Evolutionary conservation across 2,329 filamentous ascomycete species (phyloP).

Genomic region (Penicillium sp.): DNA sequence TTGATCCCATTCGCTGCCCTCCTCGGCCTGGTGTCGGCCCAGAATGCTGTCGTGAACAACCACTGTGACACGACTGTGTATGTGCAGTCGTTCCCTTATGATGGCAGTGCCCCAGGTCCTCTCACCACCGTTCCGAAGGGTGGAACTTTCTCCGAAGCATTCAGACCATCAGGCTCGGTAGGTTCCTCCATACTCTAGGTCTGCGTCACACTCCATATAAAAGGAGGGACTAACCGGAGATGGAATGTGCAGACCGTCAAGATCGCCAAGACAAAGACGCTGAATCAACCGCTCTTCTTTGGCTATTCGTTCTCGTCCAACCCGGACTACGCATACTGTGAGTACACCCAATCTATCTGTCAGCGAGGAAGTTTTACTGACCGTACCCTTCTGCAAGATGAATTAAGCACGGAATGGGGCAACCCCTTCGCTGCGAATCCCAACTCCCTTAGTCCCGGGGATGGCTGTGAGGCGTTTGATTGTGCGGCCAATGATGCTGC

Average conservation of each 20-base stretch:
- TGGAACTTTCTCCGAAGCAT: conserved; percentile 29
- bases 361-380: conserved; percentile 15
- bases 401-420: conserved; percentile 32
- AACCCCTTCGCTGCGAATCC: conserved; percentile 30
- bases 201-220: conserved; percentile 3
- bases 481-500: conserved; percentile 30
- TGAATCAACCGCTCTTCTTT: conserved; percentile 33
- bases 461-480: conserved; percentile 30
- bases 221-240: conserved; percentile 19
- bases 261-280: conserved; percentile 34
- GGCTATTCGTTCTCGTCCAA: conserved; percentile 32
- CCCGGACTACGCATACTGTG: conserved; percentile 32
- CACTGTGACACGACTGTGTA: conserved; percentile 28
- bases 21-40: conserved; percentile 27
- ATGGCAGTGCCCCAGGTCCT: conserved; percentile 29
- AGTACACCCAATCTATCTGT: conserved; percentile 17
- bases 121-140: conserved; percentile 28
- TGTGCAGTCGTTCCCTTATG: conserved; percentile 32
- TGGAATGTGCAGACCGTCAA: conserved; percentile 27
- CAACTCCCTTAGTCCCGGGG: conserved; percentile 33
- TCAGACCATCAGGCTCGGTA: conserved; percentile 30
- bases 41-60: conserved; percentile 31
- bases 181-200: conserved; percentile 13
- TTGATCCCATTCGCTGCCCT: conserved; percentile 24
- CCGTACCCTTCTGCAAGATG: conserved; percentile 20